These are phyloP conservation scores for Candida tallmaniae DNA, from an alignment of 805 yeast species.

Conservation along the genomic window DNA sequence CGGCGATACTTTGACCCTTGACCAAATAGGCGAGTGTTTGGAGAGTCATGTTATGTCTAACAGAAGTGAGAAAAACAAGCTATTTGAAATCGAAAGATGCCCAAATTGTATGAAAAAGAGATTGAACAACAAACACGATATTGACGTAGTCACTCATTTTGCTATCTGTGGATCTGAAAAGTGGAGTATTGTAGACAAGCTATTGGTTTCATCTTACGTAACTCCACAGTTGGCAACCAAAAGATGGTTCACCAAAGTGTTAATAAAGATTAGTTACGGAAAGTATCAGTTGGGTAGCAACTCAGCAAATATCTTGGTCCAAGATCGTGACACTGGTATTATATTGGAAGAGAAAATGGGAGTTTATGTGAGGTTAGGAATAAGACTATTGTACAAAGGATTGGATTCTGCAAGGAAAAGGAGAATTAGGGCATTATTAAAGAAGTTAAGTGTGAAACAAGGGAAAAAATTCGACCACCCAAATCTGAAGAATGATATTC, in stretches of 20 bases:
- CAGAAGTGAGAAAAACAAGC: constrained; percentile 24
- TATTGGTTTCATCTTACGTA: constrained; percentile 64
- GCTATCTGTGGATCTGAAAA: constrained; percentile 81
- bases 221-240: constrained; percentile 79
- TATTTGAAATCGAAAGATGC: constrained; percentile 64
- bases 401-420: constrained; percentile 56
- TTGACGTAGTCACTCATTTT: constrained; percentile 78
- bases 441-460: constrained; percentile 68
- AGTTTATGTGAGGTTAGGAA: constrained; percentile 82
- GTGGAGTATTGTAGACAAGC: constrained; percentile 63
- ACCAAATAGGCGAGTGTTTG: constrained; percentile 44
- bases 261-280: constrained; percentile 85
- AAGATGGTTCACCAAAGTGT: constrained; percentile 81
- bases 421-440: constrained; percentile 56
- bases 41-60: constrained; percentile 33
- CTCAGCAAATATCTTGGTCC: constrained; percentile 91
- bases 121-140: constrained; percentile 47
- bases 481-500: constrained; percentile 60
- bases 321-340: constrained; percentile 84
- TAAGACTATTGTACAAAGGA: constrained; percentile 76
- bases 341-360: constrained; percentile 93
- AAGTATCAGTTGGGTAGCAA: constrained; percentile 70
- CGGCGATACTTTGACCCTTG: constrained; percentile 44
- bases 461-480: constrained; percentile 80
- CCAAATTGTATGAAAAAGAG: constrained; percentile 73